phyloP scores from a whole-genome alignment of 805 yeast genomes.

The Candida glaebosa region DNA sequence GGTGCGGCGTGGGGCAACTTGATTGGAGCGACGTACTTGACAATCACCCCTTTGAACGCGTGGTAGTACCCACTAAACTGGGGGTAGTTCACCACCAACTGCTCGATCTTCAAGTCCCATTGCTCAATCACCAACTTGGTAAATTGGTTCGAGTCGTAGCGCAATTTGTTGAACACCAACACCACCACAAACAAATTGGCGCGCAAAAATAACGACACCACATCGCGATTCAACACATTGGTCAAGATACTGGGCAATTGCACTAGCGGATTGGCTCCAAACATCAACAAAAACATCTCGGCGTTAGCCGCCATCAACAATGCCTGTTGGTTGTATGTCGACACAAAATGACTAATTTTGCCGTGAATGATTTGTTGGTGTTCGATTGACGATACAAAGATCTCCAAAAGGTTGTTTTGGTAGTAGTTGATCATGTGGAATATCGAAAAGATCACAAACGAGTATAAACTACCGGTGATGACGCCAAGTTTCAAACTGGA shows the following conservation, averaged over 20 bases:
- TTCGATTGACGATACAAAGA: conserved; percentile 16
- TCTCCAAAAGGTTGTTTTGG: conserved; percentile 31
- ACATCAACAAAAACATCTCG: conserved; percentile 26
- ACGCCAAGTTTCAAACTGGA: conserved; percentile 28
- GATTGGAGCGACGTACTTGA: conserved; percentile 19
- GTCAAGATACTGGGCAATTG: conserved; percentile 24
- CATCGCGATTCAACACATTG: conserved; percentile 30
- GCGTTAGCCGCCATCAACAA: conserved; percentile 35
- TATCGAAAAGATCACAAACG: conserved; percentile 33
- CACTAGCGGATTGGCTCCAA: conserved; percentile 16
- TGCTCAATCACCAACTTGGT: conserved; percentile 40
- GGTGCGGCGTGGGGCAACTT: conserved; percentile 16
- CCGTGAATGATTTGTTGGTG: conserved; percentile 27
- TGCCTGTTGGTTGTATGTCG: conserved; percentile 33
- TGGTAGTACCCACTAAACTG: conserved; percentile 16
- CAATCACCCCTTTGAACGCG: conserved; percentile 15
- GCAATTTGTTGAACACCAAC: conserved; percentile 31
- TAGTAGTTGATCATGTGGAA: conserved; percentile 38
- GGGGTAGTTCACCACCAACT: conserved; percentile 14
- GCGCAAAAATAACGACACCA: conserved; percentile 29
- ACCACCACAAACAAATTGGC: conserved; percentile 29
- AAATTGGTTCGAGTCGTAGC: conserved; percentile 30
- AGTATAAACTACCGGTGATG: conserved; percentile 37
- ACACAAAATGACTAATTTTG: conserved; percentile 26
- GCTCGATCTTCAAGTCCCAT: conserved; percentile 41